A percentile compares a stretch with the other conserved stretches of the same genome.
phyloP scores from a whole-genome alignment of 176 grass and related monocot species.

The Tillandsia fasciculata region DNA sequence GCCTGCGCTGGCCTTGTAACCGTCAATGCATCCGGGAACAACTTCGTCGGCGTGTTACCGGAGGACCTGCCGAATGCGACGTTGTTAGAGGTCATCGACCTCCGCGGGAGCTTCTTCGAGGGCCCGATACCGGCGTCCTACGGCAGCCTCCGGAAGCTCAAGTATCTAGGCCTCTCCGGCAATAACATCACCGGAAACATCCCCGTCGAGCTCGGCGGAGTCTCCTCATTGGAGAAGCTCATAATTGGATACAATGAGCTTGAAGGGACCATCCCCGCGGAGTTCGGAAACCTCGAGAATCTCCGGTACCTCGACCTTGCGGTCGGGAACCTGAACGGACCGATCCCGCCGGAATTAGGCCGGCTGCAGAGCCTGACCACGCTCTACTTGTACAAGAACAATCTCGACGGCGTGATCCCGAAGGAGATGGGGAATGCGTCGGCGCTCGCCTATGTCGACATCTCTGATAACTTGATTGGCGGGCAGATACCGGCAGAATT shows the following conservation, averaged over 20 bases:
- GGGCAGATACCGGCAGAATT: constrained; percentile 62
- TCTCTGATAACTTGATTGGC: constrained; percentile 58
- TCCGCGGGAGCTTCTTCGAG: constrained; percentile 71
- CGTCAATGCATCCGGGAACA: constrained; percentile 75
- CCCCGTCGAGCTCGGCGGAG: constrained; percentile 57
- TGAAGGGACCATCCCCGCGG: constrained; percentile 61
- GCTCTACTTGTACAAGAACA: constrained; percentile 79
- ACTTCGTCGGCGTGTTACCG: constrained; percentile 61
- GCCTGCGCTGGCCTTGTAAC: constrained; percentile 37
- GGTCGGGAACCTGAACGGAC: constrained; percentile 53
- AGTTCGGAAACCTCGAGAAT: constrained; percentile 59
- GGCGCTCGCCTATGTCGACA: constrained; percentile 56
- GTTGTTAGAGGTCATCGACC: constrained; percentile 50
- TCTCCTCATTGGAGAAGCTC: constrained; percentile 61
- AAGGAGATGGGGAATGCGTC: constrained; percentile 63
- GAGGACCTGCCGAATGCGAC: constrained; percentile 62
- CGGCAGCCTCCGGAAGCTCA: constrained; percentile 58
- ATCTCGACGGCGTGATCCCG: constrained; percentile 47
- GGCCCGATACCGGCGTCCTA: constrained; percentile 61
- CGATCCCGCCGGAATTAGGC: constrained; percentile 65
- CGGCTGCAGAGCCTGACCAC: constrained; percentile 41
- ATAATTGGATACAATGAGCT: constrained; percentile 84
- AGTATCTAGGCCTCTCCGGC: constrained; percentile 72
- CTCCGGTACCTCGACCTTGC: constrained; percentile 81
- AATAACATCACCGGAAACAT: constrained; percentile 89